Evolutionary conservation across 306 rosid species (phyloP), one percentile per base, ranked within the genome.

Genomic region (Betula pendula): DNA sequence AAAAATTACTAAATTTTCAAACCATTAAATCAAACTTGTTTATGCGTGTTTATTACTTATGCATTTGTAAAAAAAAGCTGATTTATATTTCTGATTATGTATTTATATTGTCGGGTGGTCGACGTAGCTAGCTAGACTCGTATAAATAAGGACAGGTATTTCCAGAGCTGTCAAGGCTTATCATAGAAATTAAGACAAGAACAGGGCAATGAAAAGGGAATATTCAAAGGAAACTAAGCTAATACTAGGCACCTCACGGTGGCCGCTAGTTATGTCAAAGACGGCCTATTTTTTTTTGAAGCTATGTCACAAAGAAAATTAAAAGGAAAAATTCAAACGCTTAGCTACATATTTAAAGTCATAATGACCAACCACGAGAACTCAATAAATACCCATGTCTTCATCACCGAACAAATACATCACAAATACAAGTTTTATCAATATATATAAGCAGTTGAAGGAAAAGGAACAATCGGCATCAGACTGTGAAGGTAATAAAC

Each of bases 401-500:
- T 50, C n/a, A n/a, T 25, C 63, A 52, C 43, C 45, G 45, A 42
- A 5, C 45, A 42, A 42, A 5, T 5, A 5, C 8, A 74, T n/a
- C 42, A 17, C 47, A 56, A 77, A 52, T 3, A 1, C 35, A 42
- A 56, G 0, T n/a, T 1, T 27, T 8, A 62, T 4, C 22, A 31
- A 12, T 20, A 52, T 33, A 66, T 0, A 4, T 66, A 2, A 73
- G 49, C 0, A 65, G 20, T 15, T 22, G 7, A 74, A 31, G 53
- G 7, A 38, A 51, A 74, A 31, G 20, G 17, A 56, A 20, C 8
- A 25, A 70, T 33, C 35, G 33, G 79, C 79, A 83, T 52, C 83
- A 8, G 68, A 25, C 11, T 75, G 79, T 62, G 2, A 65, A 75
- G 79, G 79, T 65, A 75, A 65, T 47, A 24, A 63, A 53, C 5